These are phyloP conservation scores for Trametes punicea DNA, from an alignment of 768 basidiomycete genomes.

Conservation along the genomic window DNA sequence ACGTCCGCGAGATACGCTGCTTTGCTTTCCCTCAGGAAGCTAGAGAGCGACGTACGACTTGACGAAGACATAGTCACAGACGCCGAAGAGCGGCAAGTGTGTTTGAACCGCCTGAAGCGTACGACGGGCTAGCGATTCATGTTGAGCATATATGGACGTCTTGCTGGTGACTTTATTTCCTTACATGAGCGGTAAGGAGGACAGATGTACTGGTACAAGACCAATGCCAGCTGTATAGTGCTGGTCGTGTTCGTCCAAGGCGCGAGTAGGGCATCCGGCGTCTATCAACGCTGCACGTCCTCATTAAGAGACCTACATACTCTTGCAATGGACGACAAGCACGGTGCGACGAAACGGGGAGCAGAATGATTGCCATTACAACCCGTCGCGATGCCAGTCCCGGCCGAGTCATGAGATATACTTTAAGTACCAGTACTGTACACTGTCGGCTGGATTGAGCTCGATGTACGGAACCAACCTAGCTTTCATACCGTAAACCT, in stretches of 20 bases:
- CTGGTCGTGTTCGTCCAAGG: neutral
- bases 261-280: neutral
- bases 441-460: too few relatives aligned
- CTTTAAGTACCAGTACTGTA: neutral
- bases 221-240: neutral
- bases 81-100: neutral
- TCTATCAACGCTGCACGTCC: neutral
- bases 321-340: too few relatives aligned
- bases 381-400: neutral
- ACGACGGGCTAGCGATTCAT: neutral
- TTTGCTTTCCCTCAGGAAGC: conserved; percentile 36
- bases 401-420: neutral
- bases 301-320: too few relatives aligned
- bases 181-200: neutral
- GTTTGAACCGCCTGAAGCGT: neutral
- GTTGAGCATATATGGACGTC: neutral
- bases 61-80: neutral
- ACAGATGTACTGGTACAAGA: neutral
- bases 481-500: too few relatives aligned
- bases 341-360: too few relatives aligned
- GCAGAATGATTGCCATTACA: too few relatives aligned
- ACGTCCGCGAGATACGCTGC: conserved; percentile 57
- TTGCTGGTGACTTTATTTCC: neutral
- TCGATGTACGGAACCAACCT: too few relatives aligned
- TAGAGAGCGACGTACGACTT: neutral